These are phyloP conservation scores for Colletotrichum sojae DNA, from an alignment of 2,329 filamentous ascomycete genomes.

Conservation along the genomic window DNA sequence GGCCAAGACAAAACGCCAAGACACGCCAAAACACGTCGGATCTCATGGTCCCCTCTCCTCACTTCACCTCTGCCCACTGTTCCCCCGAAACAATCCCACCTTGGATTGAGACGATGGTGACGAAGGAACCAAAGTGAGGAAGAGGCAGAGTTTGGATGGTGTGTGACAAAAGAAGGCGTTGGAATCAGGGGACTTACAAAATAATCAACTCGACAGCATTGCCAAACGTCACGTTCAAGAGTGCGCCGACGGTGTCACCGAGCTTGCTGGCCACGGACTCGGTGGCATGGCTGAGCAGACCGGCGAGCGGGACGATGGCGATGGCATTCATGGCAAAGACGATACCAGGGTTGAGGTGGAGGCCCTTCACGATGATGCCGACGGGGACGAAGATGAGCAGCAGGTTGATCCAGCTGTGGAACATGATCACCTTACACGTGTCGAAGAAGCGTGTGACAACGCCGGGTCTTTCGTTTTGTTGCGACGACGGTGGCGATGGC, in stretches of 20 bases:
- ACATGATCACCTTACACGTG: conserved; percentile 65
- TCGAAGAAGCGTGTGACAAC: conserved; percentile 37
- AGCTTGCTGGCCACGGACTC: conserved; percentile 81
- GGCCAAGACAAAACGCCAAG: conserved; percentile 34
- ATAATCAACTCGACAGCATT: conserved; percentile 87
- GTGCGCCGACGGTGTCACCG: conserved; percentile 79
- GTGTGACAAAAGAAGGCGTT: background rate
- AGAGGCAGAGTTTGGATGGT: conserved; percentile 11
- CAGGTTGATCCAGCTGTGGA: conserved; percentile 84
- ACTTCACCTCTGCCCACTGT: conserved; percentile 14
- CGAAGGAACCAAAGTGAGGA: background rate
- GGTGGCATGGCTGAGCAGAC: conserved; percentile 79
- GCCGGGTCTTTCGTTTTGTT: conserved; percentile 12
- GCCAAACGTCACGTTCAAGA: conserved; percentile 84
- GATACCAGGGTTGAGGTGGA: conserved; percentile 67
- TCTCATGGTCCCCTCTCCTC: conserved; percentile 26
- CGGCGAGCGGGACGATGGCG: conserved; percentile 82
- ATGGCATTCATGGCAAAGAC: conserved; percentile 82
- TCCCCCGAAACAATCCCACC: no score
- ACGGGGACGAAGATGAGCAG: conserved; percentile 84
- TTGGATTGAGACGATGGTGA: background rate
- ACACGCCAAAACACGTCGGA: conserved; percentile 10
- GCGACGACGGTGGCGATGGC: background rate
- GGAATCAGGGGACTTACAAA: conserved; percentile 63
- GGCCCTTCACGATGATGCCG: conserved; percentile 76